Percentiles rank a stretch among this genome's conserved stretches.
Evolutionary conservation across 352 stramenopile species (phyloP).

Genomic region (Achlya hypogyna): DNA sequence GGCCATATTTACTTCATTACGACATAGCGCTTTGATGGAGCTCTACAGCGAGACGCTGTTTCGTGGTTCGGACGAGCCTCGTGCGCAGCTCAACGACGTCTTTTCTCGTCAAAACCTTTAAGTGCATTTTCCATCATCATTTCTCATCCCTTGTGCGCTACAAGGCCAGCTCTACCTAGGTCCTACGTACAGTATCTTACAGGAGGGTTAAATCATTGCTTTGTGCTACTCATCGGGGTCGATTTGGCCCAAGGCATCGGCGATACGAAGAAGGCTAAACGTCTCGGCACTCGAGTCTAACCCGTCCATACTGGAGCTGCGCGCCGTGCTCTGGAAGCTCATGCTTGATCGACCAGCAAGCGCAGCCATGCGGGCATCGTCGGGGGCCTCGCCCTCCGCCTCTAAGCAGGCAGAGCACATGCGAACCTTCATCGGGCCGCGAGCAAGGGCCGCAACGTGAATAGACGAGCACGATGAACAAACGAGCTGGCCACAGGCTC

Average conservation of each 20-base stretch:
- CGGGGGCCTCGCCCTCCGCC: background rate
- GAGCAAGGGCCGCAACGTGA: background rate
- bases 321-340: background rate
- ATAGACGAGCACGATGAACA: conserved; percentile 25
- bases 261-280: background rate
- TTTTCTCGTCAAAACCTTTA: conserved; percentile 76
- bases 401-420: conserved; percentile 1
- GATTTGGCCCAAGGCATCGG: background rate
- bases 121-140: background rate
- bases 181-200: too few relatives aligned
- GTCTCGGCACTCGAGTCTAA: background rate
- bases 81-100: conserved; percentile 73
- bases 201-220: too few relatives aligned
- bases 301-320: background rate
- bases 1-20: background rate
- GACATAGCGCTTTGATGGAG: conserved; percentile 59
- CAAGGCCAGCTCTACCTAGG: background rate
- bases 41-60: conserved; percentile 82
- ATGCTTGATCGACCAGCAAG: background rate
- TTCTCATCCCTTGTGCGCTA: background rate
- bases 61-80: conserved; percentile 70
- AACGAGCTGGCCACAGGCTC: conserved; percentile 80
- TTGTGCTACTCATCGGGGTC: background rate
- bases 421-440: conserved; percentile 2
- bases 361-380: background rate